Conservation (phyloP, 129 eudicot genomes). For the Calendula officinalis region DNA sequence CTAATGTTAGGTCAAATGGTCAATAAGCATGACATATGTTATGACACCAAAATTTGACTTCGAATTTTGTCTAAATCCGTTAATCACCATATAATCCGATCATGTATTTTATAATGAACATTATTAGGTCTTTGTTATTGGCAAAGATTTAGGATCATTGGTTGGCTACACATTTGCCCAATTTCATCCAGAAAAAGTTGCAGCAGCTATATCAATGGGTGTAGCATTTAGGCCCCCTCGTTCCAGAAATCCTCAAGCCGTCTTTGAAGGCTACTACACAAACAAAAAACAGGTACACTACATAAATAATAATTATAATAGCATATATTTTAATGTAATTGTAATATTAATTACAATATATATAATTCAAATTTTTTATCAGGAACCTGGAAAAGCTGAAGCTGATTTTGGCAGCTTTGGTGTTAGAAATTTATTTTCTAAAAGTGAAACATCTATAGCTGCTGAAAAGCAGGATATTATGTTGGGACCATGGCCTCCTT, state of each 20-base stretch:
- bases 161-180: slow-evolving; percentile 30
- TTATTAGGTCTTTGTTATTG: slow-evolving; percentile 28
- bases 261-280: slow-evolving; percentile 51
- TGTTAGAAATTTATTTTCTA: slow-evolving; percentile 20
- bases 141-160: slow-evolving; percentile 46
- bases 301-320: background rate
- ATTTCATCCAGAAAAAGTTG: slow-evolving; percentile 31
- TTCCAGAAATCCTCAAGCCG: background rate
- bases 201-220: slow-evolving; percentile 36
- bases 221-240: slow-evolving; percentile 32
- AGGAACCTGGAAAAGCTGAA: slow-evolving; percentile 38
- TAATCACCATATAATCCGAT: too few relatives aligned
- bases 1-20: too few relatives aligned
- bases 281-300: slow-evolving; percentile 39
- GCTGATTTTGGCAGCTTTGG: slow-evolving; percentile 30
- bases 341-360: too few relatives aligned
- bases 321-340: background rate
- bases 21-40: too few relatives aligned
- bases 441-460: slow-evolving; percentile 29
- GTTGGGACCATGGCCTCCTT: background rate
- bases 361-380: too few relatives aligned
- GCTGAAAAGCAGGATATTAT: background rate
- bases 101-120: too few relatives aligned
- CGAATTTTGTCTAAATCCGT: too few relatives aligned
- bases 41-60: too few relatives aligned